Evolutionary conservation across 768 basidiomycete species (phyloP).

Genomic region (Rhodotorula paludigena): DNA sequence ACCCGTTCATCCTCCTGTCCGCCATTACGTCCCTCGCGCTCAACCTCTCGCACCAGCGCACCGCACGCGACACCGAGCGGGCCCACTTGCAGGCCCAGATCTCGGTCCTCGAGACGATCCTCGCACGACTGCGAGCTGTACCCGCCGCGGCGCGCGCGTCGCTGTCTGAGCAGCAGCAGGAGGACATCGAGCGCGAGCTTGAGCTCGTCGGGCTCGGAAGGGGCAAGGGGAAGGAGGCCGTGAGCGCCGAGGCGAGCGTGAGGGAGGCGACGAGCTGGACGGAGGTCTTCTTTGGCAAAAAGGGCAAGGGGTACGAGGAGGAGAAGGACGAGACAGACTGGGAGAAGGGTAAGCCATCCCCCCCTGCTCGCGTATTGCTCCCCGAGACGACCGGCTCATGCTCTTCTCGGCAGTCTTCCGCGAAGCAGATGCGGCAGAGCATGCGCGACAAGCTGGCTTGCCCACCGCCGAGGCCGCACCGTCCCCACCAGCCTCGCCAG

Average conservation of each 20-base stretch:
- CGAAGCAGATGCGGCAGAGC: constrained; percentile 31
- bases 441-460: not conserved
- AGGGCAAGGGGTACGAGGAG: constrained; percentile 31
- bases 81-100: constrained; percentile 41
- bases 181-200: constrained; percentile 45
- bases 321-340: constrained; percentile 36
- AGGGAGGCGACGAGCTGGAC: constrained; percentile 40
- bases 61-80: not conserved
- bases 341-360: constrained; percentile 22
- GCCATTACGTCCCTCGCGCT: constrained; percentile 36
- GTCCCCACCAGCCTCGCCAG: not conserved
- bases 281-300: constrained; percentile 47
- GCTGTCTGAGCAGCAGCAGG: constrained; percentile 12
- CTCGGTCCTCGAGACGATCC: constrained; percentile 43
- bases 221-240: constrained; percentile 22
- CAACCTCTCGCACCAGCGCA: constrained; percentile 33
- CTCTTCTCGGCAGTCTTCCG: constrained; percentile 19
- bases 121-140: constrained; percentile 24
- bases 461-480: too few relatives aligned
- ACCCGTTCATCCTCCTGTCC: constrained; percentile 38
- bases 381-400: too few relatives aligned
- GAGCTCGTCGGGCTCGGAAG: constrained; percentile 46
- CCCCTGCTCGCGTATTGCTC: not conserved
- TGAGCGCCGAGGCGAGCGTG: constrained; percentile 10
- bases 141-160: not conserved